These are phyloP conservation scores for Podospora anserina DNA, from an alignment of 495 filamentous ascomycete species.

Conservation along the genomic window DNA sequence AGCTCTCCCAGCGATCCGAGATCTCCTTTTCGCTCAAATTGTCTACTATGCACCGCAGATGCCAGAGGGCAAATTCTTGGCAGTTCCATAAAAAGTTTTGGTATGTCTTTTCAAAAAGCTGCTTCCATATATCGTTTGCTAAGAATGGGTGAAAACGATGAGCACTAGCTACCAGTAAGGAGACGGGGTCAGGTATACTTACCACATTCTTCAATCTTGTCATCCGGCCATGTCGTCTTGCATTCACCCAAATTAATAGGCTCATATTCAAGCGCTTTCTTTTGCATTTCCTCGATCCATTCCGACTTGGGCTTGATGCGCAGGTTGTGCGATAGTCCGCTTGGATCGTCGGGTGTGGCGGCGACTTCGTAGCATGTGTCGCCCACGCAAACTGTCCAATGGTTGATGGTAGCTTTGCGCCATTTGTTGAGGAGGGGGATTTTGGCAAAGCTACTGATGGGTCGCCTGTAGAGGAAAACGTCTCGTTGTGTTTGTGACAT, in stretches of 20 bases:
- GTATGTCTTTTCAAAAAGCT: background rate
- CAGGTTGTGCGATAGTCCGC: background rate
- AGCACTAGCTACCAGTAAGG: background rate
- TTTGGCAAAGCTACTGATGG: background rate
- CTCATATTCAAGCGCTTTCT: background rate
- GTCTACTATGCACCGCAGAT: too few species aligned
- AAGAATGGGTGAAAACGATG: background rate
- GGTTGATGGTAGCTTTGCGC: background rate
- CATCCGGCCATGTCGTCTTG: background rate
- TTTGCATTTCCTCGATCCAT: background rate
- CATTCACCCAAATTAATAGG: background rate
- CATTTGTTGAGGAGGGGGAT: background rate
- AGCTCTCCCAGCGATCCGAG: too few species aligned
- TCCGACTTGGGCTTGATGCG: background rate
- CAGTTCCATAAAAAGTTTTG: background rate
- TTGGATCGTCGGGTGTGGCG: background rate
- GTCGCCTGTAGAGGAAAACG: background rate
- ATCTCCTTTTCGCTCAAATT: too few species aligned
- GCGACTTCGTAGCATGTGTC: background rate
- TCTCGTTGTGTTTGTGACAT: background rate
- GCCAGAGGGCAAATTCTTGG: too few species aligned
- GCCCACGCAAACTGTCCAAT: background rate
- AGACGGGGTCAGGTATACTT: background rate
- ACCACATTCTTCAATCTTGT: background rate
- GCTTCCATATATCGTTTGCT: background rate